phyloP scores from a whole-genome alignment of 2,329 filamentous ascomycete species.

The Cercospora brassicicola region DNA sequence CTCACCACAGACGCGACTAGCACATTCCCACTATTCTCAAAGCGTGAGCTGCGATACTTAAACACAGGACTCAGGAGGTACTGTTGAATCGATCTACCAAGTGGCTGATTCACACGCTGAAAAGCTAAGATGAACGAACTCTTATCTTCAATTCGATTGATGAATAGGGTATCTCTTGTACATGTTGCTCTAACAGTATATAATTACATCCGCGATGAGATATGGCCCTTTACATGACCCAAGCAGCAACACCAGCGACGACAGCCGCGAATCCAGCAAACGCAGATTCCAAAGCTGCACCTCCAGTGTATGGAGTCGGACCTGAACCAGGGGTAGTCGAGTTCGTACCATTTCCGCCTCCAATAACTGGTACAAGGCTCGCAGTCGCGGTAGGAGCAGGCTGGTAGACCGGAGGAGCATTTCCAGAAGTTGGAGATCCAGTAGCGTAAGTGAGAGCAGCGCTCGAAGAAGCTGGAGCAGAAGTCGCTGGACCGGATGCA shows the following conservation, averaged over 20 bases:
- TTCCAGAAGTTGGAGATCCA: not conserved
- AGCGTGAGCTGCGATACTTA: not conserved
- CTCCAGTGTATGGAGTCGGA: slow-evolving; percentile 7
- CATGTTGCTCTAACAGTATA: not conserved
- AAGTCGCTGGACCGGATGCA: not conserved
- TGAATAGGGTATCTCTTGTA: not conserved
- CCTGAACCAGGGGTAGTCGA: not conserved
- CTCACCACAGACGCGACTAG: not conserved
- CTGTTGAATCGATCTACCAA: not conserved
- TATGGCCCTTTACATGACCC: not conserved
- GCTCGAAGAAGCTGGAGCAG: not conserved
- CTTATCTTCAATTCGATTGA: not conserved
- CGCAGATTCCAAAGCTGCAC: not conserved
- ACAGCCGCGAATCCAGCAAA: slow-evolving; percentile 8
- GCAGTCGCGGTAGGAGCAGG: not conserved
- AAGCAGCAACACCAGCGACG: slow-evolving; percentile 14
- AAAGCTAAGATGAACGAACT: not conserved
- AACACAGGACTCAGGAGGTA: not conserved
- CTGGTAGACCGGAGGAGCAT: not conserved
- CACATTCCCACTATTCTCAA: not conserved
- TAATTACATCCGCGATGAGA: not conserved
- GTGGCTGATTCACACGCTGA: not conserved
- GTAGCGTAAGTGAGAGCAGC: not conserved
- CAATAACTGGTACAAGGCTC: not conserved
- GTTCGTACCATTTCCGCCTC: not conserved